A percentile compares a stretch with the other conserved stretches of the same genome.
These are phyloP conservation scores for Ettlia oleoabundans DNA, from an alignment of 139 green algal species.

Conservation along the genomic window DNA sequence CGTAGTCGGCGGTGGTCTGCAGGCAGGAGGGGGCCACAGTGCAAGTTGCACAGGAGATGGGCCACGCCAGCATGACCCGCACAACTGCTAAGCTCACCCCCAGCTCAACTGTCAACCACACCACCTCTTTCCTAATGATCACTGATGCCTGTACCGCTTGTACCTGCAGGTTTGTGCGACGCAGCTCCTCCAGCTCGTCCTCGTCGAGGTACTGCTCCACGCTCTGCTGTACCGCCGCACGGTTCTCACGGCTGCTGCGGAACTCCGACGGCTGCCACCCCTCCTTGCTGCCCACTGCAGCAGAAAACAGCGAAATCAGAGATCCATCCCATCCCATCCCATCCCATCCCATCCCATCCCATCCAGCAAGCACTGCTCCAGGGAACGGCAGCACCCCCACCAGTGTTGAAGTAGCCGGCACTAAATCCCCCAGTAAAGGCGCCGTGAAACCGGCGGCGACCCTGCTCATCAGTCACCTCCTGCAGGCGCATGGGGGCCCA, in stretches of 20 bases:
- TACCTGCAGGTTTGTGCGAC: conserved; percentile 31
- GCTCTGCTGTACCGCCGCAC: conserved; percentile 57
- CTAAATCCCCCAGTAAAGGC: conserved; percentile 96
- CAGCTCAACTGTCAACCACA: not conserved
- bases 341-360: no score
- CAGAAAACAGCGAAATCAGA: no score
- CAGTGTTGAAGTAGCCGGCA: conserved; percentile 96
- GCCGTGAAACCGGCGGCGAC: conserved; percentile 88
- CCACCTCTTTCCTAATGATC: not conserved
- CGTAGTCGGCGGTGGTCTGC: conserved; percentile 61
- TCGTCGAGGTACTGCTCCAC: conserved; percentile 95
- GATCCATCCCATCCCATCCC: no score
- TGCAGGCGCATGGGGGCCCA: no score
- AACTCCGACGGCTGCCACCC: conserved; percentile 87
- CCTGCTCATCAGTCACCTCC: conserved; percentile 84
- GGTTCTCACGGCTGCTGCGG: conserved; percentile 64
- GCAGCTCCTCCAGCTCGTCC: conserved; percentile 86
- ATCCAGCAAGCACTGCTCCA: not conserved
- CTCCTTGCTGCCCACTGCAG: conserved; percentile 65
- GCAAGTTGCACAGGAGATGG: no score
- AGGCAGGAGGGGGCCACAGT: not conserved
- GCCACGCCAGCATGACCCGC: no score
- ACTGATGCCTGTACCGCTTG: not conserved
- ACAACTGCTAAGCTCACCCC: not conserved
- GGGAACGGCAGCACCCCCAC: conserved; percentile 50